These are phyloP conservation scores for Diophrys appendiculata DNA, from an alignment of 73 alveolate species.

Conservation along the genomic window DNA sequence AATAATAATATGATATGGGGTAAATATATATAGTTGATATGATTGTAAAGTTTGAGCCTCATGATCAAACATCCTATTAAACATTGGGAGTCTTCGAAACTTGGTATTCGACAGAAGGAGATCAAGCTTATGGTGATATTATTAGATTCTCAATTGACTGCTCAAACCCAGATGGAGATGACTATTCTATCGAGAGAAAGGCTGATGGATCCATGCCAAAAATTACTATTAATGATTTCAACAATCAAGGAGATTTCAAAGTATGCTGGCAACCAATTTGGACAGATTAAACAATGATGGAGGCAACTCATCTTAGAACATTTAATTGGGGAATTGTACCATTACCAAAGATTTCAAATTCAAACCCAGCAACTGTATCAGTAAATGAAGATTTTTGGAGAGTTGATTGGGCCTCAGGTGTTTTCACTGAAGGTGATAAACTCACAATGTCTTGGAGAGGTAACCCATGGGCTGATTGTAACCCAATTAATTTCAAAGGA, in stretches of 20 bases:
- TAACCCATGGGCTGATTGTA: constrained; percentile 28
- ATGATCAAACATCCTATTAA: constrained; percentile 25
- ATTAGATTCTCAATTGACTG: constrained; percentile 56
- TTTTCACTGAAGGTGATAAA: constrained; percentile 50
- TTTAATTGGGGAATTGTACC: constrained; percentile 9
- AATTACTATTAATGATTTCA: constrained; percentile 22
- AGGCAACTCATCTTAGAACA: neutral
- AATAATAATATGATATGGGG: constrained; percentile 15
- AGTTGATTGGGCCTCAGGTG: constrained; percentile 3
- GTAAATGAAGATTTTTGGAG: constrained; percentile 29
- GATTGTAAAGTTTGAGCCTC: constrained; percentile 43
- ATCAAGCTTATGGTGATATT: constrained; percentile 55
- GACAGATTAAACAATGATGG: neutral
- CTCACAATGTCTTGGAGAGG: constrained; percentile 49
- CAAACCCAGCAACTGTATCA: neutral
- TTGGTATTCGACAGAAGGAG: constrained; percentile 45
- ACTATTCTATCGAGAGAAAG: constrained; percentile 33
- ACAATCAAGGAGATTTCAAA: constrained; percentile 16
- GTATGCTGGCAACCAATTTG: constrained; percentile 41
- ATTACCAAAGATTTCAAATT: neutral
- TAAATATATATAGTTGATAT: constrained; percentile 15
- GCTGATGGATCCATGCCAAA: constrained; percentile 20
- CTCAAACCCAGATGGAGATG: constrained; percentile 9
- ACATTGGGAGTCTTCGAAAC: constrained; percentile 36
- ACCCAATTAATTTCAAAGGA: constrained; percentile 34